phyloP scores from a whole-genome alignment of 257 asterid genomes.

The Nicotiana undulata region DNA sequence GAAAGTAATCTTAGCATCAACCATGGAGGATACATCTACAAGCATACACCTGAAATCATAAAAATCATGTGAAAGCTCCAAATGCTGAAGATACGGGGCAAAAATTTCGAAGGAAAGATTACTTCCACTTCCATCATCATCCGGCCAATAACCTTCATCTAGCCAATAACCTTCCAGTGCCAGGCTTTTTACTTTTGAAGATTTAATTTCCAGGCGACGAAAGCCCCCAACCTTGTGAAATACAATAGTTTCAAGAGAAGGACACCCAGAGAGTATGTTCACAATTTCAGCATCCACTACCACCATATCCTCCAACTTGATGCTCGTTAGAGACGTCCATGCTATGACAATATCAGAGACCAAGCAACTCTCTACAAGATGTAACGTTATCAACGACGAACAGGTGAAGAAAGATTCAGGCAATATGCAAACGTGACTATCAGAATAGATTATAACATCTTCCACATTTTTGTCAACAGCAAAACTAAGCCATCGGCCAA shows the following conservation, averaged over 20 bases:
- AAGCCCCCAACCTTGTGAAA: not conserved
- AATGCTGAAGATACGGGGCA: not conserved
- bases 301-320: not conserved
- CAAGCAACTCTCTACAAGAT: not conserved
- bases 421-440: not conserved
- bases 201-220: not conserved
- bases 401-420: not conserved
- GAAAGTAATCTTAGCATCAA: not conserved
- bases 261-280: not conserved
- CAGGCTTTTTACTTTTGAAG: not conserved
- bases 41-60: not conserved
- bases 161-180: not conserved
- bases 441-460: not conserved
- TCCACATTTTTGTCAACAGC: not conserved
- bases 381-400: not conserved
- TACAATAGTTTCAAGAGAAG: not conserved
- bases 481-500: not conserved
- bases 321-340: not conserved
- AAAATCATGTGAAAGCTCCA: not conserved
- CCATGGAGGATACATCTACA: not conserved
- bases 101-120: not conserved
- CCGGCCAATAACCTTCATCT: not conserved
- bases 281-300: not conserved
- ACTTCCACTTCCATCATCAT: not conserved
- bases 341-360: not conserved